Evolutionary conservation across 164 flowering plant genomes (phyloP), one percentile per base, ranked within the genome.

Genomic region (Euptelea pleiosperma): DNA sequence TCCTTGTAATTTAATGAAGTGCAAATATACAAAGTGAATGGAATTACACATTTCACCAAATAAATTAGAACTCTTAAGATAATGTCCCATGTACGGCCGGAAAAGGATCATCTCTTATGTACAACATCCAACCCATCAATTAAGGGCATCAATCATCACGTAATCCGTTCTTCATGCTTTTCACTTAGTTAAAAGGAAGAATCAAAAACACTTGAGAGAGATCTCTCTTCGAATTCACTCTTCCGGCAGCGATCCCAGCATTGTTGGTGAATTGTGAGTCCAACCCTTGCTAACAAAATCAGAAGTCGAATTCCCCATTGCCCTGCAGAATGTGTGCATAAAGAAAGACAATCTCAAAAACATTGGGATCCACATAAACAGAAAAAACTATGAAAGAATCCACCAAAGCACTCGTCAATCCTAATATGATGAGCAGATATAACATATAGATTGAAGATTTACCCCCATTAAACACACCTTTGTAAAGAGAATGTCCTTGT

Each of bases 251-350:
- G 25, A 35, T 52, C 54, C 11, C 42, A 35, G 22, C 24, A n/a
- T 28, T 52, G 52, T 2, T 35, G 47, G 54, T 44, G 48, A 39
- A 29, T n/a, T 19, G 31, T 44, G 28, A 15, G 8, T 2, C 3
- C 18, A 26, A 8, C 31, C 15, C 54, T 36, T 22, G 46, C 31
- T 6, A 21, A 25, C 37, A 31, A 52, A 60, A 57, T 87, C 76
- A 89, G 77, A 91, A 91, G 10, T 91, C 92, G 26, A 91, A 89
- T 62, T 91, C 96, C 52, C 98, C 96, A 3, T 70, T 76, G 61
- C 92, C 97, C 97, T 89, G 83, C 52, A 63, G 19, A 42, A 49
- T 28, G 16, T 36, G 14, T 11, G 34, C 15, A 10, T 24, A 8
- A 35, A 52, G 11, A 47, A 6, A 25, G 43, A 53, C 24, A 16